A percentile compares a stretch with the other conserved stretches of the same genome.
Conservation (phyloP, 257 asterid species). For the Osmanthus fragrans region DNA sequence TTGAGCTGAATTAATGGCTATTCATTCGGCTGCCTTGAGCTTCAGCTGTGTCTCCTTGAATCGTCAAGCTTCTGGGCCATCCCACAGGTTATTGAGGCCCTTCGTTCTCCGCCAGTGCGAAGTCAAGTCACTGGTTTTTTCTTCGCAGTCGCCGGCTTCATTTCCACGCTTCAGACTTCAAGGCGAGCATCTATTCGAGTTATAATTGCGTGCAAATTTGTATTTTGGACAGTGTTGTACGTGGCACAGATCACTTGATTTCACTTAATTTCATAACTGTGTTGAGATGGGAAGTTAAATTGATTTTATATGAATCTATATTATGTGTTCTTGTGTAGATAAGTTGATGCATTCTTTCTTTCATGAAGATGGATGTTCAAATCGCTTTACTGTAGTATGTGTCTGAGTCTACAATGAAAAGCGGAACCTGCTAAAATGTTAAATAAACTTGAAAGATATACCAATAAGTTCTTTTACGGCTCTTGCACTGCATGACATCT, state of each 20-base stretch:
- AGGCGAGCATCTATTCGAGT: conserved; percentile 35
- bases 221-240: neutral
- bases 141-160: conserved; percentile 34
- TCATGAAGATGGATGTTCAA: neutral
- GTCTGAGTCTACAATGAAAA: no score
- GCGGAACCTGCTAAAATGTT: neutral
- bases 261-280: neutral
- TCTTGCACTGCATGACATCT: neutral
- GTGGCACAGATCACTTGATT: neutral
- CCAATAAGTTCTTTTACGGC: neutral
- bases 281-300: neutral
- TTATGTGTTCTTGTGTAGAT: neutral
- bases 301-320: neutral
- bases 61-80: conserved; percentile 38
- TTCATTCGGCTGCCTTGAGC: conserved; percentile 59
- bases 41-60: conserved; percentile 43
- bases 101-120: conserved; percentile 39
- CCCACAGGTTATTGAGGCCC: conserved; percentile 25
- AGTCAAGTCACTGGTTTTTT: conserved; percentile 37
- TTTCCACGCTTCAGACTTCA: conserved; percentile 47
- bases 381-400: no score
- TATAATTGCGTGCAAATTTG: neutral
- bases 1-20: conserved; percentile 45
- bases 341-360: neutral
- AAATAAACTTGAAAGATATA: neutral